These are phyloP conservation scores for Solanum arcanum DNA, from an alignment of 257 asterid species.

Conservation along the genomic window DNA sequence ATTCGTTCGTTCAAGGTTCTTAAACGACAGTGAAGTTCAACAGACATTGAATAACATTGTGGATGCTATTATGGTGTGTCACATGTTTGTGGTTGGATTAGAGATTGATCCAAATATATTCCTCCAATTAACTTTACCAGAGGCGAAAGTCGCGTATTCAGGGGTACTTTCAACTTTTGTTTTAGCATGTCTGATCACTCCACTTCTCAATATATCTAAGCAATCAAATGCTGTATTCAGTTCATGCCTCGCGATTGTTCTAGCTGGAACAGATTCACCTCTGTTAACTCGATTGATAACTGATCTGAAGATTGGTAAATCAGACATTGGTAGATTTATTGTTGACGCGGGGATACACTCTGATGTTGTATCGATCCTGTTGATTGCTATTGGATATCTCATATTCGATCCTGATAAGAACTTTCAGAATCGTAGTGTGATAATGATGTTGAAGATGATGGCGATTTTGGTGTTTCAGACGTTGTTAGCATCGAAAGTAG, in stretches of 20 bases:
- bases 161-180: slow-evolving; percentile 60
- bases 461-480: slow-evolving; percentile 26
- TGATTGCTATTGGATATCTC: slow-evolving; percentile 48
- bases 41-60: slow-evolving; percentile 51
- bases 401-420: slow-evolving; percentile 38
- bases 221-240: slow-evolving; percentile 31
- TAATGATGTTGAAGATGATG: slow-evolving; percentile 13
- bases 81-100: slow-evolving; percentile 79
- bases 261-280: slow-evolving; percentile 67
- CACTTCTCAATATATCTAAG: slow-evolving; percentile 31
- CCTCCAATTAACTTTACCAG: slow-evolving; percentile 47
- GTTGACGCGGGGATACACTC: slow-evolving; percentile 69
- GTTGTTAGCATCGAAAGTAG: slow-evolving; percentile 46
- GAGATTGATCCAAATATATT: slow-evolving; percentile 79
- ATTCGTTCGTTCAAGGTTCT: slow-evolving; percentile 16
- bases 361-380: slow-evolving; percentile 44
- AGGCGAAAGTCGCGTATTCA: slow-evolving; percentile 67
- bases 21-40: slow-evolving; percentile 30
- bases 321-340: slow-evolving; percentile 77
- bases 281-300: slow-evolving; percentile 56
- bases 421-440: slow-evolving; percentile 18
- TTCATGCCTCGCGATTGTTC: slow-evolving; percentile 42
- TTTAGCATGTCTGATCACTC: slow-evolving; percentile 38
- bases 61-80: slow-evolving; percentile 80
- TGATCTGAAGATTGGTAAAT: slow-evolving; percentile 83